Evolutionary conservation across 768 basidiomycete species (phyloP).

Genomic region (Suillus spraguei): DNA sequence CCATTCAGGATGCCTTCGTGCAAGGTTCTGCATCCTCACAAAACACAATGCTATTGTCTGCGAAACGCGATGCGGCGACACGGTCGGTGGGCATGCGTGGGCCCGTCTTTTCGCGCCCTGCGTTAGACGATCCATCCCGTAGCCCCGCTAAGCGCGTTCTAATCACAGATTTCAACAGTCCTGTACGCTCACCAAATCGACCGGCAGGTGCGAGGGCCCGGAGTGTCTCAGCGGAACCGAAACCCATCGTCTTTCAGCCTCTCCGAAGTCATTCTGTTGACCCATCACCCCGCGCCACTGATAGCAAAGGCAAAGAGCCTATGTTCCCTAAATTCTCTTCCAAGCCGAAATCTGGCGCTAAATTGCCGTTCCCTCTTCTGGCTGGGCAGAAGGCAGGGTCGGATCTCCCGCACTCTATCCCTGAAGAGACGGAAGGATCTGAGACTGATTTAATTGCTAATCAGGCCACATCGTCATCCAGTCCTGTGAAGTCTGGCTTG

Average conservation of each 20-base stretch:
- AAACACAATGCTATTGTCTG: slow-evolving; percentile 42
- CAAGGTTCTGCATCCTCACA: slow-evolving; percentile 53
- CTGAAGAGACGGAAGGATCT: slow-evolving; percentile 32
- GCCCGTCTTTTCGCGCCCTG: slow-evolving; percentile 45
- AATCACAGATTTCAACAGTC: slow-evolving; percentile 31
- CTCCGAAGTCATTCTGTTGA: slow-evolving; percentile 35
- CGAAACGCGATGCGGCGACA: slow-evolving; percentile 23
- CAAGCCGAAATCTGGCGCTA: slow-evolving; percentile 14
- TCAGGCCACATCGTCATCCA: slow-evolving; percentile 21
- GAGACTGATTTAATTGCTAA: slow-evolving; percentile 18
- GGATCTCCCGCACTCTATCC: slow-evolving; percentile 31
- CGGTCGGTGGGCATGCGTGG: slow-evolving; percentile 19
- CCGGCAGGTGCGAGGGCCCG: slow-evolving; percentile 25
- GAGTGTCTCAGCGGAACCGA: slow-evolving; percentile 40
- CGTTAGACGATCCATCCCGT: slow-evolving; percentile 38
- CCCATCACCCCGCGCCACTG: slow-evolving; percentile 18
- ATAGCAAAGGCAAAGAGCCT: slow-evolving; percentile 21
- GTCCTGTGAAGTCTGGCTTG: slow-evolving; percentile 44
- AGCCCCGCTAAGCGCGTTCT: slow-evolving; percentile 39
- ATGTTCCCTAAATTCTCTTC: slow-evolving; percentile 22
- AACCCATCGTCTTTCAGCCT: slow-evolving; percentile 16
- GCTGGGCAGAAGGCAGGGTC: slow-evolving; percentile 21
- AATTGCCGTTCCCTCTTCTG: slow-evolving; percentile 33
- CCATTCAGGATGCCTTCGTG: slow-evolving; percentile 52
- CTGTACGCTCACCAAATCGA: slow-evolving; percentile 29